Conservation (phyloP, 208 protist genomes). For the Ichthyophonus hoferi region DNA sequence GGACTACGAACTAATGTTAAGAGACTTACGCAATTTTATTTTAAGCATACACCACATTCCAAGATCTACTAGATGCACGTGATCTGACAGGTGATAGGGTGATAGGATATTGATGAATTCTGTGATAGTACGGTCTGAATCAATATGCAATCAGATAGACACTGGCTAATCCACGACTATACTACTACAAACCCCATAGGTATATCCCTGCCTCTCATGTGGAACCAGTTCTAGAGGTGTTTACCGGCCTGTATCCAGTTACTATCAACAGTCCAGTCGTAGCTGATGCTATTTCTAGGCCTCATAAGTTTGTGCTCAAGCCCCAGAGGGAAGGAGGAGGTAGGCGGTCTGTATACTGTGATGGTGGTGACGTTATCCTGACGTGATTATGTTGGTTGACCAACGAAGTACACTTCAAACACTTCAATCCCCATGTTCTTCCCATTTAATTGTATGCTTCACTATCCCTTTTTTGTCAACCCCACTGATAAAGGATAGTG, state of each 20-base stretch:
- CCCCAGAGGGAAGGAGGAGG: conserved; percentile 87
- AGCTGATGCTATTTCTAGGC: conserved; percentile 59
- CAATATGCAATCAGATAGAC: no score
- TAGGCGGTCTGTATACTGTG: no score
- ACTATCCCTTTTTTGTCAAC: no score
- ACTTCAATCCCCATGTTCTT: no score
- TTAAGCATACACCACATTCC: neutral
- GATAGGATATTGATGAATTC: neutral
- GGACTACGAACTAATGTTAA: no score
- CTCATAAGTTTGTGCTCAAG: conserved; percentile 80
- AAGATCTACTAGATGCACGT: neutral
- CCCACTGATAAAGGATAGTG: no score
- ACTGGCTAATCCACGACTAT: no score
- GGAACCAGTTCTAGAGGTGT: neutral
- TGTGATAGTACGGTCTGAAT: neutral
- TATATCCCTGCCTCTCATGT: conserved; percentile 20
- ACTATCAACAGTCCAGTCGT: conserved; percentile 15
- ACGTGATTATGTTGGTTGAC: no score
- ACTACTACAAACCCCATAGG: no score
- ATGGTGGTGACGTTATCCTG: no score
- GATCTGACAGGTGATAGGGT: neutral
- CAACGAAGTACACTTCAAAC: no score
- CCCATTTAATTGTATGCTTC: no score
- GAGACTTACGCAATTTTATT: neutral
- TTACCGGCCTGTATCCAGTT: conserved; percentile 35